phyloP scores from a whole-genome alignment of 2,329 filamentous ascomycete genomes.

The Didymella arachidicola region DNA sequence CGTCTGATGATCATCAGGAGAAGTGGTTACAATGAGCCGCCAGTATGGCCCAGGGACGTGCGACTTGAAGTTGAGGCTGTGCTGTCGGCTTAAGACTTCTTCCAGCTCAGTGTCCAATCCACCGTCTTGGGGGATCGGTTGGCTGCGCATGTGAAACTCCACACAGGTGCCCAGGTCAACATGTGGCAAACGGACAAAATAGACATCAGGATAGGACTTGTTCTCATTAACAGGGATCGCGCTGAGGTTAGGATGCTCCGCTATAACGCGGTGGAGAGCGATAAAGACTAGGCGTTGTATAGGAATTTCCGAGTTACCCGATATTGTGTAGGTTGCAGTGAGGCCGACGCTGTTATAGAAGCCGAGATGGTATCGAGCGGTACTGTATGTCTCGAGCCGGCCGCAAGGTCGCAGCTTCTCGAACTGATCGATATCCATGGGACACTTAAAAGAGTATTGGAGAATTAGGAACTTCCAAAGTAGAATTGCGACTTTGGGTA shows the following conservation, averaged over 20 bases:
- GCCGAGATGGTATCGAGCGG: slow-evolving; percentile 51
- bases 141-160: slow-evolving; percentile 39
- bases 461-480: not conserved
- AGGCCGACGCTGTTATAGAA: slow-evolving; percentile 57
- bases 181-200: slow-evolving; percentile 55
- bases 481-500: not conserved
- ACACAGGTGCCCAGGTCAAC: slow-evolving; percentile 53
- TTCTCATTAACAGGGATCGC: slow-evolving; percentile 54
- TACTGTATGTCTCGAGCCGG: slow-evolving; percentile 56
- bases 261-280: slow-evolving; percentile 49
- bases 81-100: slow-evolving; percentile 51
- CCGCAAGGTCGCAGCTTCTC: slow-evolving; percentile 38
- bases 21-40: slow-evolving; percentile 51
- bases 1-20: not conserved
- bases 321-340: slow-evolving; percentile 40
- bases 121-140: slow-evolving; percentile 24
- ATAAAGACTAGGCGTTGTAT: slow-evolving; percentile 10
- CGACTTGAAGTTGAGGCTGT: slow-evolving; percentile 51
- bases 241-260: slow-evolving; percentile 54
- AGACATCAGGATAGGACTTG: slow-evolving; percentile 48
- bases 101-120: slow-evolving; percentile 53
- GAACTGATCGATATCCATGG: slow-evolving; percentile 10
- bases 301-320: not conserved
- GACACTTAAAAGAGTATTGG: not conserved
- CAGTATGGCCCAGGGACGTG: slow-evolving; percentile 52